These are phyloP conservation scores for Pythium monospermum DNA, from an alignment of 352 stramenopile species.

Conservation along the genomic window DNA sequence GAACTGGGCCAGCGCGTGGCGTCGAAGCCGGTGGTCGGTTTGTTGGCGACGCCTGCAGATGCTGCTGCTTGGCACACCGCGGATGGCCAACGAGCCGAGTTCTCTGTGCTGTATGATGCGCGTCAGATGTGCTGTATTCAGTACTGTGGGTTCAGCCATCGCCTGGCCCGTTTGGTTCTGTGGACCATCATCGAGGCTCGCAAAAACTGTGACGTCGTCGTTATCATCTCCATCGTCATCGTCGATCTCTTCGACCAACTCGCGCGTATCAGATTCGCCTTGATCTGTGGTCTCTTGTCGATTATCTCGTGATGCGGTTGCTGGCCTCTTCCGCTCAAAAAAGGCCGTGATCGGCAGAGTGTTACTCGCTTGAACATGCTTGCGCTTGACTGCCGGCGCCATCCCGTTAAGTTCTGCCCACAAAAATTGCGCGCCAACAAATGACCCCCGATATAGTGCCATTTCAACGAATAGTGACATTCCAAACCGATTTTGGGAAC, in stretches of 20 bases:
- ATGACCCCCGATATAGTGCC: neutral
- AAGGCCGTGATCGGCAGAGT: conserved; percentile 54
- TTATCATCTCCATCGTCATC: conserved; percentile 7
- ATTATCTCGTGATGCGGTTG: conserved; percentile 11
- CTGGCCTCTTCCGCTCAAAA: conserved; percentile 51
- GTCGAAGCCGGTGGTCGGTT: conserved; percentile 42
- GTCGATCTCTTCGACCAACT: conserved; percentile 19
- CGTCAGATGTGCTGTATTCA: conserved; percentile 26
- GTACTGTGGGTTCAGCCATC: too few species aligned
- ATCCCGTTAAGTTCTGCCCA: neutral
- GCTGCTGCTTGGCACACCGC: conserved; percentile 16
- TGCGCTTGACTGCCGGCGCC: conserved; percentile 16
- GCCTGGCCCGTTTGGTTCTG: neutral
- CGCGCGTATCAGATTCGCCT: neutral
- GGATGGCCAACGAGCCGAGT: conserved; percentile 17
- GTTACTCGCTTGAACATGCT: conserved; percentile 16
- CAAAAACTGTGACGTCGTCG: conserved; percentile 3
- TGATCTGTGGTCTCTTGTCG: neutral
- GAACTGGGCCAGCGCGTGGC: conserved; percentile 51
- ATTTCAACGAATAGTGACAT: too few species aligned
- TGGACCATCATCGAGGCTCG: neutral
- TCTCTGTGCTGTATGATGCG: conserved; percentile 38
- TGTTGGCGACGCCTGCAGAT: conserved; percentile 25
- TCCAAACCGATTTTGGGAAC: too few species aligned
- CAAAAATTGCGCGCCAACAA: conserved; percentile 4